These are phyloP conservation scores for Fistulinella prunicolor DNA, from an alignment of 768 basidiomycete genomes.

Conservation along the genomic window DNA sequence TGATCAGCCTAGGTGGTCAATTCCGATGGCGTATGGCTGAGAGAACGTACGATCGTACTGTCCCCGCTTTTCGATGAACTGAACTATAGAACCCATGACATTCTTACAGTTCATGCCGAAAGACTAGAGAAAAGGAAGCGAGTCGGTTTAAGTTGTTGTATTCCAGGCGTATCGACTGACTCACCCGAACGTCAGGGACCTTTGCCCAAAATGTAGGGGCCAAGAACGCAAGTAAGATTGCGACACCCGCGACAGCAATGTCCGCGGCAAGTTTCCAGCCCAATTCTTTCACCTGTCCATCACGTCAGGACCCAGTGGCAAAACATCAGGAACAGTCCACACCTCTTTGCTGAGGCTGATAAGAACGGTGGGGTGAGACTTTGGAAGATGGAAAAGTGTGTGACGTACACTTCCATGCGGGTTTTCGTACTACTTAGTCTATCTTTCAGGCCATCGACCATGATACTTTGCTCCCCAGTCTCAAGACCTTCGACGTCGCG, in stretches of 20 bases:
- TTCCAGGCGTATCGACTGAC: not conserved
- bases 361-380: not conserved
- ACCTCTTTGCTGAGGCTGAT: conserved; percentile 19
- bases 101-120: conserved; percentile 5
- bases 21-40: not conserved
- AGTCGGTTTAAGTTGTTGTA: not conserved
- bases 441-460: conserved; percentile 1
- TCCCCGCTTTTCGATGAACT: conserved; percentile 5
- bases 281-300: conserved; percentile 15
- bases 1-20: not conserved
- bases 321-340: not conserved
- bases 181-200: conserved; percentile 5
- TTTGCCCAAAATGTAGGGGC: conserved; percentile 9
- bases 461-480: conserved; percentile 3
- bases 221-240: conserved; percentile 14
- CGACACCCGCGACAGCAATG: conserved; percentile 12
- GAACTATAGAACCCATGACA: conserved; percentile 2
- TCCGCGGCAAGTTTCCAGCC: conserved; percentile 17
- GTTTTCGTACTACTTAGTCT: conserved; percentile 3
- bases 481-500: conserved; percentile 8
- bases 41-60: conserved; percentile 9
- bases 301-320: not conserved
- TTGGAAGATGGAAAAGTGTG: not conserved
- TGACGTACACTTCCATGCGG: conserved; percentile 17
- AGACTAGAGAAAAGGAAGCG: not conserved